Base-by-base conservation (phyloP, 805 yeast genomes). In the Nakazawaea holstii region DNA sequence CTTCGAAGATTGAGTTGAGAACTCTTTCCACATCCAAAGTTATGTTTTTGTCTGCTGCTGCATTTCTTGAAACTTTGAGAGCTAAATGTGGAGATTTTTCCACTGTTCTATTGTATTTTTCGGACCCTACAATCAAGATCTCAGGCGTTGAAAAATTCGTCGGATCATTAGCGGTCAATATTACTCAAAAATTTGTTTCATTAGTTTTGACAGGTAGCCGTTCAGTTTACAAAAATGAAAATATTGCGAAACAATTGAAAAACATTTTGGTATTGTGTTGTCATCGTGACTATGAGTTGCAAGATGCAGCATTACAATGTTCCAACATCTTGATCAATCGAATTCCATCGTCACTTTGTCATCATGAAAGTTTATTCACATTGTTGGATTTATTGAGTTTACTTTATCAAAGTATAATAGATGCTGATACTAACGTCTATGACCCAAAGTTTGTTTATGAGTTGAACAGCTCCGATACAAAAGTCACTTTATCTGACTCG, bases 21-120 rank as follows among this genome's bases (percentile, higher is more conserved):
- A 61, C 70, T 43, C 58, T 86, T 45, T 80, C 94, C 0, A 78
- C 82, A 54, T 83, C 95, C 4, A 87, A 87, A 56, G 70, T 87
- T 53, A 87, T 92, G 87, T 94, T 94, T 61, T 67, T 94, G 55
- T 82, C 96, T 0, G 86, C 98, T 0, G 74, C 95, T 0, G 70
- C 84, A 4, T 74, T 90, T 48, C 72, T 92, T 33, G 99, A 94
- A 68, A 72, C 80, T 15, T 69, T 89, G 44, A 74, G 99, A 50
- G 87, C 87, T 17, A 79, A 76, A 45, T 72, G 84, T 8, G 98
- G 97, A 11, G 83, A 84, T 53, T 85, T 96, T 54, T 82, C 95
- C 0, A 80, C 82, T n/a, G 70, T 81, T 32, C 73, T 92, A 46
- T 73, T 75, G 35, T 94, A 94, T 65, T 84, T 85, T 55, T 85